These are phyloP conservation scores for Stemphylium lycopersici DNA, from an alignment of 2,329 filamentous ascomycete species.

Conservation along the genomic window DNA sequence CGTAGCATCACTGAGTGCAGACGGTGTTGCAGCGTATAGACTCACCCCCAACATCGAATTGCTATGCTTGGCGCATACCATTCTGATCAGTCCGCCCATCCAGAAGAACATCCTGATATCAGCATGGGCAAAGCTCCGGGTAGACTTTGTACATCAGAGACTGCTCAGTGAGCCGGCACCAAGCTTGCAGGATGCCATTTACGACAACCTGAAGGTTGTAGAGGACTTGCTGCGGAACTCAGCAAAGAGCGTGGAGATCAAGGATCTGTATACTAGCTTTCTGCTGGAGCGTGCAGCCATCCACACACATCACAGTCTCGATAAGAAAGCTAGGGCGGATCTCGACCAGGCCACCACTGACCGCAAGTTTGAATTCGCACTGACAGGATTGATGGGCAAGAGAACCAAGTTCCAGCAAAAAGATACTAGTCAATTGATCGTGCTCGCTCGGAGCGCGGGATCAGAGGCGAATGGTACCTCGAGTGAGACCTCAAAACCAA, in stretches of 20 bases:
- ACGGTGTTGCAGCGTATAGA: constrained; percentile 86
- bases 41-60: constrained; percentile 84
- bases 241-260: constrained; percentile 23
- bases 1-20: constrained; percentile 72
- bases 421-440: constrained; percentile 85
- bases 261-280: constrained; percentile 63
- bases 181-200: constrained; percentile 65
- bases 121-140: constrained; percentile 71
- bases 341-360: constrained; percentile 70
- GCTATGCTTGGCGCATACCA: constrained; percentile 74
- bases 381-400: constrained; percentile 88
- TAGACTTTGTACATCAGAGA: constrained; percentile 75
- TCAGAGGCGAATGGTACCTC: constrained; percentile 20
- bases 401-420: constrained; percentile 80
- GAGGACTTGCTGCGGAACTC: constrained; percentile 50
- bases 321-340: constrained; percentile 74
- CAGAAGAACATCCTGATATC: constrained; percentile 54
- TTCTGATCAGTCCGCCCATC: constrained; percentile 58
- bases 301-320: constrained; percentile 82
- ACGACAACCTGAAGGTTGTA: constrained; percentile 63
- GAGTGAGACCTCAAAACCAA: constrained; percentile 57
- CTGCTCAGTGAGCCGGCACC: constrained; percentile 68
- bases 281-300: constrained; percentile 82
- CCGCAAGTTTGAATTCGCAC: constrained; percentile 77
- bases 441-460: constrained; percentile 77